Base-by-base conservation (phyloP, 805 yeast species). In the Jamesozyma gamospora region DNA sequence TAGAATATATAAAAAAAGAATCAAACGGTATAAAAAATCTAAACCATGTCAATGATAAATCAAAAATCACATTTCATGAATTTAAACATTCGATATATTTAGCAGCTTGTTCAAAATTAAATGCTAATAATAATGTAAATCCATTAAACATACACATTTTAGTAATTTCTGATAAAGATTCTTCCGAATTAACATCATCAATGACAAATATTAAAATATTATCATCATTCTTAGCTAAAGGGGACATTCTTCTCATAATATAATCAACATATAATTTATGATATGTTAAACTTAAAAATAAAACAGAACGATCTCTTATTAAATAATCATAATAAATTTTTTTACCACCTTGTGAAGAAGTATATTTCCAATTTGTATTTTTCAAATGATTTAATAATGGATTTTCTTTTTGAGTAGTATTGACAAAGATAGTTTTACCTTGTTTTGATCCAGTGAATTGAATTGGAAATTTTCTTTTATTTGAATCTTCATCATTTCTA, bases 241-340 rank as follows among this genome's bases (percentile, higher is more conserved):
- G 59, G 43, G 60, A 66, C 57, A 79, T 67, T 43, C 81, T 66
- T 44, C 73, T 74, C 60, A 74, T 71, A 3, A 83, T 69, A 49
- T 83, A 82, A 48, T 82, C 90, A 0, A 88, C 86, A 47, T 79
- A 81, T 30, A 83, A 62, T 55, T 81, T 82, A 53, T 81, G 86
- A 54, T 82, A 83, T 37, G 79, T 78, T 35, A 83, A 56, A 1
- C 85, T 75, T 3, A 83, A 64, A 47, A 82, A 81, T 0, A 83
- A 49, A 1, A 80, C 71, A 41, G 55, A 75, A 58, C 56, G 71
- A 60, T 25, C 77, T 64, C 72, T 77, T 13, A 82, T 70, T 36
- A 78, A 66, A 56, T 82, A 83, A 53, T 83, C 94, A 49, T 65
- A 82, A 52, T 60, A 70, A 47, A 62, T 67, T 44, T 69, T 59